Conservation (phyloP, 371 early-diverging fungal genomes). For the Cokeromyces recurvatus region DNA sequence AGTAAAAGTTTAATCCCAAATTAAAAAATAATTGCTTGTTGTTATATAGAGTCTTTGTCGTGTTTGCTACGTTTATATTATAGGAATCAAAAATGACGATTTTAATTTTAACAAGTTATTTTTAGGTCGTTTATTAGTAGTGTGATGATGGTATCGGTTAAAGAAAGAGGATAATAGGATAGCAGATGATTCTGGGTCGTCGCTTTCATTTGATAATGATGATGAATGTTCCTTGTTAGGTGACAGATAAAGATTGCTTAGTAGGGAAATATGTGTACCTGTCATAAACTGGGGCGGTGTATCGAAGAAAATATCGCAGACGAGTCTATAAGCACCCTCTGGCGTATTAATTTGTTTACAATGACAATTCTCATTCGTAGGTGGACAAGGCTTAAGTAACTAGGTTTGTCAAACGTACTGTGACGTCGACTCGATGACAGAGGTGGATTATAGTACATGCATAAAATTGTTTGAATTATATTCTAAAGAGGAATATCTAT, state of each 20-base stretch:
- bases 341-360: conserved; percentile 30
- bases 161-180: conserved; percentile 2
- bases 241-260: not conserved
- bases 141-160: conserved; percentile 1
- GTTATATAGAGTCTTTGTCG: conserved; percentile 24
- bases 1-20: conserved; percentile 62
- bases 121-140: conserved; percentile 35
- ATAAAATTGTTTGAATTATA: no score
- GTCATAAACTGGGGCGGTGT: conserved; percentile 33
- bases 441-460: no score
- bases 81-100: conserved; percentile 54
- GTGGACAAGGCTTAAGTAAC: conserved; percentile 16
- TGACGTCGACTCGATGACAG: no score
- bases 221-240: not conserved
- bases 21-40: conserved; percentile 30
- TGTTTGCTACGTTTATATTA: conserved; percentile 40
- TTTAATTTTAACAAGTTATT: conserved; percentile 50
- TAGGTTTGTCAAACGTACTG: not conserved
- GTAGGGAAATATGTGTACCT: conserved; percentile 33
- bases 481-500: no score
- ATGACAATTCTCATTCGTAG: conserved; percentile 13
- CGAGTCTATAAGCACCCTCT: conserved; percentile 38
- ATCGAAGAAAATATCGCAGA: conserved; percentile 36
- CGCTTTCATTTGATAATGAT: not conserved
- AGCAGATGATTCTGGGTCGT: not conserved